Conservation (phyloP, 768 basidiomycete genomes). For the Tulasnella sp. region DNA sequence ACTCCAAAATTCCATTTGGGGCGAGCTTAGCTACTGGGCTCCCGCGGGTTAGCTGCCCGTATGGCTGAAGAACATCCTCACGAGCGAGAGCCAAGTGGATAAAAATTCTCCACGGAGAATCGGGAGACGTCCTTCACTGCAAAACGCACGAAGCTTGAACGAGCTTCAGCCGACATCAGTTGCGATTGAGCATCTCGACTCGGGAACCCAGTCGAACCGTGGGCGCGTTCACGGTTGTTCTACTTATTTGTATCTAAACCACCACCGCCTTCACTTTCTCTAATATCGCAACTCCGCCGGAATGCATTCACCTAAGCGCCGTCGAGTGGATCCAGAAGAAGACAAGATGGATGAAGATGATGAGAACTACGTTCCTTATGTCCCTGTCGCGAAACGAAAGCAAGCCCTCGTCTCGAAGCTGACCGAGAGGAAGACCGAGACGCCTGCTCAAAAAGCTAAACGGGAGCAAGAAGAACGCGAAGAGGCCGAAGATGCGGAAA, state of each 20-base stretch:
- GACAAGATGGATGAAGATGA: conserved; percentile 40
- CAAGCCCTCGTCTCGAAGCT: conserved; percentile 76
- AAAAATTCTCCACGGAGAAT: not conserved
- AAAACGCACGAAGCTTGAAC: not conserved
- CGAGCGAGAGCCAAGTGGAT: not conserved
- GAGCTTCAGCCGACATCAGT: not conserved
- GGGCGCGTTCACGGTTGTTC: not conserved
- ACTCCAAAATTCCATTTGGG: not conserved
- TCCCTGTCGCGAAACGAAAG: conserved; percentile 81
- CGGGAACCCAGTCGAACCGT: not conserved
- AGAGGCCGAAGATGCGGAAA: conserved; percentile 64
- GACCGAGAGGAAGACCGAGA: conserved; percentile 50
- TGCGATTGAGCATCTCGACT: not conserved
- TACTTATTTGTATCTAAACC: not conserved
- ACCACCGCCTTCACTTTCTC: not conserved
- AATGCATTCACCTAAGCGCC: conserved; percentile 23
- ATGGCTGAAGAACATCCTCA: not conserved
- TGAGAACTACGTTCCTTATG: conserved; percentile 73
- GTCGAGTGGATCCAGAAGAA: conserved; percentile 11
- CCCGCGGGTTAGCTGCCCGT: not conserved
- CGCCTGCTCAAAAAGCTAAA: conserved; percentile 46
- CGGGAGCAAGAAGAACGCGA: conserved; percentile 52
- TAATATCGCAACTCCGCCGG: not conserved
- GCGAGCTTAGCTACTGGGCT: not conserved
- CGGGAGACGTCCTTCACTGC: not conserved